Percentiles rank a stretch among this genome's conserved stretches.
phyloP scores from a whole-genome alignment of 2,329 filamentous ascomycete genomes.

The Pseudohalonectria lignicola region DNA sequence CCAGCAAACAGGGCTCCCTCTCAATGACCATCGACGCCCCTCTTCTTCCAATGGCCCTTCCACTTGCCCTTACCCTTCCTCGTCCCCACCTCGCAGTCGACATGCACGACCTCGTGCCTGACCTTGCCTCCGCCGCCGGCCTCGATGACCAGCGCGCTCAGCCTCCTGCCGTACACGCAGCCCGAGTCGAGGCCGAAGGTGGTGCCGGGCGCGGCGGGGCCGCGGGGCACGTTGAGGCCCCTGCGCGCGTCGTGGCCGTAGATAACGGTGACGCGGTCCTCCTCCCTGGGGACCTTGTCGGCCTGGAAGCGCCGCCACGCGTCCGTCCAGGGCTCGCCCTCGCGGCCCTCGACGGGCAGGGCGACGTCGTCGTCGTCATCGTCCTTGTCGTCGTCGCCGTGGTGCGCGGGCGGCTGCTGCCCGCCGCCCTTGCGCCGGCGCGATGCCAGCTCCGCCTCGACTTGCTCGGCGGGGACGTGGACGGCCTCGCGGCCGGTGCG shows the following conservation, averaged over 20 bases:
- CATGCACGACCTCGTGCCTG: background rate
- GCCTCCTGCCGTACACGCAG: slow-evolving; percentile 63
- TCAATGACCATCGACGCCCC: too few species aligned
- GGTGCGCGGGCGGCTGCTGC: slow-evolving; percentile 4
- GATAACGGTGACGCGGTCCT: slow-evolving; percentile 53
- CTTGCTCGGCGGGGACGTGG: slow-evolving; percentile 6
- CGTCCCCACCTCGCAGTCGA: background rate
- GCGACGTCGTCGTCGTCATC: slow-evolving; percentile 9
- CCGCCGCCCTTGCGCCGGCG: slow-evolving; percentile 4
- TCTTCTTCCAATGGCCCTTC: too few species aligned
- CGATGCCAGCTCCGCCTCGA: slow-evolving; percentile 10
- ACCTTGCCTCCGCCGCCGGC: slow-evolving; percentile 13
- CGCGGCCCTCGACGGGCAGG: slow-evolving; percentile 27
- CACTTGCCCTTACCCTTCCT: background rate
- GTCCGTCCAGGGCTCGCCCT: slow-evolving; percentile 58
- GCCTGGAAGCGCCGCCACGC: slow-evolving; percentile 44
- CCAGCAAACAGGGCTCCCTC: too few species aligned
- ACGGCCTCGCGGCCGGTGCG: slow-evolving; percentile 8
- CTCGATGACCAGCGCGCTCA: slow-evolving; percentile 71
- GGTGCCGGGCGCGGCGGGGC: slow-evolving; percentile 4
- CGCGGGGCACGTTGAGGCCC: slow-evolving; percentile 41
- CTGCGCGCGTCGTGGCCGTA: slow-evolving; percentile 78
- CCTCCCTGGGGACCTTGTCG: slow-evolving; percentile 10
- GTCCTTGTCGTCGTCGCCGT: slow-evolving; percentile 1
- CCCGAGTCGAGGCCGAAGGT: slow-evolving; percentile 79